These are phyloP conservation scores for Aspergillus phoenicis DNA, from an alignment of 2,329 filamentous ascomycete genomes.

Conservation along the genomic window DNA sequence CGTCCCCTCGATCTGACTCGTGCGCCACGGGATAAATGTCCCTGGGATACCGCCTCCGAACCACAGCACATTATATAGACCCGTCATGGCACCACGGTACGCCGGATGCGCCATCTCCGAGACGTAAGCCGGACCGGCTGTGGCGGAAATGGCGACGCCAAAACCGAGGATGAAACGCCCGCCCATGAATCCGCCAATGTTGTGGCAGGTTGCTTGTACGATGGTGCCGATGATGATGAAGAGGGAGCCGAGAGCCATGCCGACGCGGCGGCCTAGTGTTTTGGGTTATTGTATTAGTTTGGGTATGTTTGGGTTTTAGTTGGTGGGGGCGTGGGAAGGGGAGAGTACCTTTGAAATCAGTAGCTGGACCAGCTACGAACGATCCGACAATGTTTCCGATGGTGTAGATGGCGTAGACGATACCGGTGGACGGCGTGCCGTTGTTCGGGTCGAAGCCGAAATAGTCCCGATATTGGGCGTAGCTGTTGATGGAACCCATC, in stretches of 20 bases:
- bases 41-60: constrained; percentile 53
- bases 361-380: constrained; percentile 48
- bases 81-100: constrained; percentile 43
- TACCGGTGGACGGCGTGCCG: constrained; percentile 49
- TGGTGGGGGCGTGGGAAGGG: background rate
- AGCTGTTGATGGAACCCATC: constrained; percentile 54
- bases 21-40: constrained; percentile 52
- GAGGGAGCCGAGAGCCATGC: constrained; percentile 31
- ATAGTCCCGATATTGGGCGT: constrained; percentile 48
- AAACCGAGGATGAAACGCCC: constrained; percentile 37
- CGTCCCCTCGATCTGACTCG: constrained; percentile 41
- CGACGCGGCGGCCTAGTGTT: constrained; percentile 28
- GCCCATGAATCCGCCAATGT: constrained; percentile 32
- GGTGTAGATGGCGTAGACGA: constrained; percentile 54
- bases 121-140: constrained; percentile 37
- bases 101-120: constrained; percentile 43
- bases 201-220: constrained; percentile 31
- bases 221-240: constrained; percentile 32
- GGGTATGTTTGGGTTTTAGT: background rate
- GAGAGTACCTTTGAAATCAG: constrained; percentile 40
- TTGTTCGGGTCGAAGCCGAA: constrained; percentile 44
- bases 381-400: constrained; percentile 54
- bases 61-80: constrained; percentile 47
- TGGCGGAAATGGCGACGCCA: constrained; percentile 31
- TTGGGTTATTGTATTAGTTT: background rate